Base-by-base conservation (phyloP, 352 stramenopile genomes). In the Phytophthora macrochlamydospora region DNA sequence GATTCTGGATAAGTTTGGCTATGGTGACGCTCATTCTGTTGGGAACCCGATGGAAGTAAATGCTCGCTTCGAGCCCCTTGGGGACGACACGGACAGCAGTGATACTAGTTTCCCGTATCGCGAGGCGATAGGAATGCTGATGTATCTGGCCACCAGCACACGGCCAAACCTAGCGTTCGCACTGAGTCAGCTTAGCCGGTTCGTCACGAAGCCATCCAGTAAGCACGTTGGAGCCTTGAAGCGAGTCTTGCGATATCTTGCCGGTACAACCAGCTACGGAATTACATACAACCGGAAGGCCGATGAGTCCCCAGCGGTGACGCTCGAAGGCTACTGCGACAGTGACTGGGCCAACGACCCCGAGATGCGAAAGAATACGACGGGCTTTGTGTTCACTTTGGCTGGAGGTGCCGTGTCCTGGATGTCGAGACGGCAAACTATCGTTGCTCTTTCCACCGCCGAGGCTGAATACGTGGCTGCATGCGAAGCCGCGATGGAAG, bases 81-180 rank as follows among this genome's bases (percentile, higher is more conserved):
- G 14, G 4, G 28, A 38, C 3, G 24, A 52, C 24, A 29, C 56
- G 14, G 13, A 33, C 0, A 32, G 30, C 1, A 24, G 18, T 24
- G 46, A 57, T 30, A 52, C 29, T 2, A 51, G 48, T 9, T 58
- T 58, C 12, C 8, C 14, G 6, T 40, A 40, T 11, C 35, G 35
- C 9, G 35, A 40, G 9, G 35, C 35, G 6, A 40, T 67, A 3
- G 59, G 60, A 12, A 60, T 55, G 53, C 45, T 65, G 13, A 65
- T 74, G 66, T 70, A 74, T 38, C 38, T 66, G 13, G 55, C 58
- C 1, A 70, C 59, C 4, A 48, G 48, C 2, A 71, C 55, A 37
- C 51, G 43, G 11, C 44, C 59, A 1, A 60, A 73, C n/a, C 32
- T 73, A 3, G 60, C 56, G 0, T 74, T 59, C 49, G n/a, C 52